Conservation (phyloP, 768 basidiomycete genomes). For the Astraeus odoratus region DNA sequence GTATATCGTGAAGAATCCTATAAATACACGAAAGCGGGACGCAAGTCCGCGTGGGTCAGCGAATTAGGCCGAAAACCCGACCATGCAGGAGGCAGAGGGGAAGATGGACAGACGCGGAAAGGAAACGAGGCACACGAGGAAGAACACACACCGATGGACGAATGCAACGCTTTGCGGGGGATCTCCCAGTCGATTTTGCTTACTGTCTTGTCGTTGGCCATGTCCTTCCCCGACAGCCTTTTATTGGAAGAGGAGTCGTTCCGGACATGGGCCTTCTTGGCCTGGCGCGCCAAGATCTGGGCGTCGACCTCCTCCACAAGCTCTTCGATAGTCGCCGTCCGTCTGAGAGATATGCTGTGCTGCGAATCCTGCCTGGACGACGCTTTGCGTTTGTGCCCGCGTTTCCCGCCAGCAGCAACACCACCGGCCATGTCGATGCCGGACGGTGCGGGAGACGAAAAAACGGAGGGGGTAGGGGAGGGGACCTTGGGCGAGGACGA, state of each 20-base stretch:
- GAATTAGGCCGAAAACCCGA: neutral
- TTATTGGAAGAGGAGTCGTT: conserved; percentile 10
- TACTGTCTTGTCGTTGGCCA: conserved; percentile 21
- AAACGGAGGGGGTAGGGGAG: conserved; percentile 30
- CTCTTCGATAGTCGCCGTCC: conserved; percentile 16
- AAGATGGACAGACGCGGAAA: conserved; percentile 2
- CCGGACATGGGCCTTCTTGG: conserved; percentile 7
- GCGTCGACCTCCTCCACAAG: conserved; percentile 18
- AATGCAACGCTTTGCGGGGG: conserved; percentile 81
- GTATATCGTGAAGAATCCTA: conserved; percentile 59
- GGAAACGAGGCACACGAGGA: conserved; percentile 1
- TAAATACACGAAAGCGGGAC: conserved; percentile 9
- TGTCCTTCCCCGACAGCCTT: conserved; percentile 6
- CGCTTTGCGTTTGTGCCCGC: conserved; percentile 16
- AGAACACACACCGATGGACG: conserved; percentile 70
- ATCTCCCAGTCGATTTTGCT: conserved; percentile 77
- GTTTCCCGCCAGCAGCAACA: conserved; percentile 24
- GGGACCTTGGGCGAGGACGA: conserved; percentile 44
- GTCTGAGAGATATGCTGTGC: conserved; percentile 4
- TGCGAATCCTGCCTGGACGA: conserved; percentile 21
- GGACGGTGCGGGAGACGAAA: conserved; percentile 15
- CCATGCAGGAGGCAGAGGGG: neutral
- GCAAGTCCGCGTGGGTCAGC: neutral
- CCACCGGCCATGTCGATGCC: conserved; percentile 33
- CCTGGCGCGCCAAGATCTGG: conserved; percentile 12